Percentiles rank a stretch among this genome's conserved stretches.
Evolutionary conservation across 225 moss, liverwort and hornwort genomes (phyloP).

Genomic region (Marchantia polymorpha): DNA sequence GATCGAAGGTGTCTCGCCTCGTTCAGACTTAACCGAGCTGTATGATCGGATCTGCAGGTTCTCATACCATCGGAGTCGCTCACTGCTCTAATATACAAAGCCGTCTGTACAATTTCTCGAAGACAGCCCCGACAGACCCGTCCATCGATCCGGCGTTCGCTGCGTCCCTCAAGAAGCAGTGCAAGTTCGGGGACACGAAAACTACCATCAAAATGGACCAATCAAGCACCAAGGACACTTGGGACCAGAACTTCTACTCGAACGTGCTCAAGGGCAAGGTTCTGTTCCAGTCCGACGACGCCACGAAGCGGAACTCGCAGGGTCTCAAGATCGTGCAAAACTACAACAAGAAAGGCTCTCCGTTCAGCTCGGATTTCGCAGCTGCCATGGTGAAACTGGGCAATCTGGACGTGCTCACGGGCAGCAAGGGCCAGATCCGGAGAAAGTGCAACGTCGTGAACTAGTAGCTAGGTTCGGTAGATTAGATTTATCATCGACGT

Average conservation of each 20-base stretch:
- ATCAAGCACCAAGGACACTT: slow-evolving; percentile 29
- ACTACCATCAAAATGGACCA: slow-evolving; percentile 47
- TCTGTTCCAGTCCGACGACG: slow-evolving; percentile 55
- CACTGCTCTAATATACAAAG: slow-evolving; percentile 17
- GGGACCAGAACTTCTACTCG: slow-evolving; percentile 64
- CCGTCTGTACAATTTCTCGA: slow-evolving; percentile 19
- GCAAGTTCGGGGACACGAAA: slow-evolving; percentile 46
- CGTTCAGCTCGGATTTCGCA: slow-evolving; percentile 21
- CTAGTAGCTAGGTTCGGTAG: neutral
- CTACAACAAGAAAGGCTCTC: slow-evolving; percentile 10
- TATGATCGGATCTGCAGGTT: neutral
- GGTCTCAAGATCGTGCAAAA: slow-evolving; percentile 15
- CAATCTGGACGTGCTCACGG: slow-evolving; percentile 7
- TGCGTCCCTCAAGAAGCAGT: slow-evolving; percentile 23
- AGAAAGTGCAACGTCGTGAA: slow-evolving; percentile 25
- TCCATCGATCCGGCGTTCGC: slow-evolving; percentile 17
- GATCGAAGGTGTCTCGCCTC: neutral
- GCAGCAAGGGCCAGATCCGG: slow-evolving; percentile 29
- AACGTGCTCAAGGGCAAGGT: slow-evolving; percentile 46
- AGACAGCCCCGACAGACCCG: neutral
- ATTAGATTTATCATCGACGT: neutral
- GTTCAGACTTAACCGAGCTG: neutral
- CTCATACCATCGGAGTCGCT: slow-evolving; percentile 20
- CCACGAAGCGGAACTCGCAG: slow-evolving; percentile 21
- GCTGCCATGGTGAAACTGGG: slow-evolving; percentile 20